These are phyloP conservation scores for Fagus sylvatica DNA, from an alignment of 306 rosid genomes.

Conservation along the genomic window DNA sequence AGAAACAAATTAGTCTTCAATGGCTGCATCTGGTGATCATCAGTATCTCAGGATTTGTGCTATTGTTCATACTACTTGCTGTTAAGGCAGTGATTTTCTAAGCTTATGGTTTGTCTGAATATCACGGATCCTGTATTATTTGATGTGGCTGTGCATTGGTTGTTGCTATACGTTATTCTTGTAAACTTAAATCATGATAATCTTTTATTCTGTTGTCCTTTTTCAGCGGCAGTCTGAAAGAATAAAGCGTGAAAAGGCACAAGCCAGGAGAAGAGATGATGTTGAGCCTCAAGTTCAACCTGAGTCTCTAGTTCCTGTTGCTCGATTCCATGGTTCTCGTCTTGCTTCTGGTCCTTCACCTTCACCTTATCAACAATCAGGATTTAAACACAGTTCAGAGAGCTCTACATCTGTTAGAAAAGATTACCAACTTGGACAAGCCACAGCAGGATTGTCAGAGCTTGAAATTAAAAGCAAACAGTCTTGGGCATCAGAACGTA, in stretches of 20 bases:
- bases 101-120: neutral
- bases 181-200: neutral
- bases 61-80: neutral
- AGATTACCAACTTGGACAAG: constrained; percentile 27
- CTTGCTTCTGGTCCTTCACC: constrained; percentile 86
- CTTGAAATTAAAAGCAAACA: constrained; percentile 25
- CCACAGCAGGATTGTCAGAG: constrained; percentile 16
- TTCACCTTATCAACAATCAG: constrained; percentile 66
- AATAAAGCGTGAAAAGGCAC: constrained; percentile 84
- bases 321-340: constrained; percentile 84
- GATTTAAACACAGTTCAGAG: constrained; percentile 25
- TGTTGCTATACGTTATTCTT: neutral
- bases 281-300: constrained; percentile 69
- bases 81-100: neutral
- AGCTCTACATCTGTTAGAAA: constrained; percentile 21
- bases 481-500: constrained; percentile 21
- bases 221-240: constrained; percentile 81
- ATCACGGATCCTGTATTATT: neutral
- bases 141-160: neutral
- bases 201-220: neutral
- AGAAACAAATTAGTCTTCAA: no score
- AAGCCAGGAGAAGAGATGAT: constrained; percentile 81
- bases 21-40: neutral
- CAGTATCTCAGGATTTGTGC: neutral
- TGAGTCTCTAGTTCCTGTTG: constrained; percentile 70